Conservation (phyloP, 768 basidiomycete genomes). For the Tulasnella sp. region DNA sequence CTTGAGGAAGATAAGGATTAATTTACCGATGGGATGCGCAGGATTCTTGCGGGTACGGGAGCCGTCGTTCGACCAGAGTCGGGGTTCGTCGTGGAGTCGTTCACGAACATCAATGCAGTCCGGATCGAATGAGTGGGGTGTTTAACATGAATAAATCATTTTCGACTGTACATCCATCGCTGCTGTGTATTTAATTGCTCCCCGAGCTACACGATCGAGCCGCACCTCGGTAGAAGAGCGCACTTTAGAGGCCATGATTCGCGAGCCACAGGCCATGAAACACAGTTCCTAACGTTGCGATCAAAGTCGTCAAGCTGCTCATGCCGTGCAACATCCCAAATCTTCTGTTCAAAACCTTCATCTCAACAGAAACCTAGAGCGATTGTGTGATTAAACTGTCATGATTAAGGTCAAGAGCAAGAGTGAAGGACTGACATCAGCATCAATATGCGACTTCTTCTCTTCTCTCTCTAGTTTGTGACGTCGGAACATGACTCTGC, state of each 20-base stretch:
- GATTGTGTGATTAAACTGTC: no score
- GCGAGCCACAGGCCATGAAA: slow-evolving; percentile 70
- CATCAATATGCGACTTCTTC: slow-evolving; percentile 53
- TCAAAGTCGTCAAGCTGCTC: slow-evolving; percentile 56
- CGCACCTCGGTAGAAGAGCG: no score
- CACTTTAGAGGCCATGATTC: slow-evolving; percentile 42
- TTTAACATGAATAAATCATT: no score
- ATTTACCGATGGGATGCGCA: slow-evolving; percentile 25
- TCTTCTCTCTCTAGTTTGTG: slow-evolving; percentile 66
- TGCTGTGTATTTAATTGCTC: no score
- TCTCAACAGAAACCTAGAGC: slow-evolving; percentile 59
- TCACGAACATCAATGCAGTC: slow-evolving; percentile 47
- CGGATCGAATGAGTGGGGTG: slow-evolving; percentile 20
- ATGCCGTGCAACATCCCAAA: slow-evolving; percentile 62
- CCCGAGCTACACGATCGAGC: no score
- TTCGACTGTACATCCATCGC: no score
- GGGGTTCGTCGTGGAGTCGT: slow-evolving; percentile 43
- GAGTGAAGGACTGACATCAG: slow-evolving; percentile 39
- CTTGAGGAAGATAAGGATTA: slow-evolving; percentile 49
- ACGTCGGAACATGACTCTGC: slow-evolving; percentile 65
- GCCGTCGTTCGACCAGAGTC: slow-evolving; percentile 47
- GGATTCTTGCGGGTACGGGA: slow-evolving; percentile 66
- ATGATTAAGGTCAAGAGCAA: no score
- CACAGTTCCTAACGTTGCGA: slow-evolving; percentile 44
- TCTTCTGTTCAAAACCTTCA: slow-evolving; percentile 56